A percentile compares a stretch with the other conserved stretches of the same genome.
phyloP scores from a whole-genome alignment of 75 land plant genomes.

The Pinus taeda region DNA sequence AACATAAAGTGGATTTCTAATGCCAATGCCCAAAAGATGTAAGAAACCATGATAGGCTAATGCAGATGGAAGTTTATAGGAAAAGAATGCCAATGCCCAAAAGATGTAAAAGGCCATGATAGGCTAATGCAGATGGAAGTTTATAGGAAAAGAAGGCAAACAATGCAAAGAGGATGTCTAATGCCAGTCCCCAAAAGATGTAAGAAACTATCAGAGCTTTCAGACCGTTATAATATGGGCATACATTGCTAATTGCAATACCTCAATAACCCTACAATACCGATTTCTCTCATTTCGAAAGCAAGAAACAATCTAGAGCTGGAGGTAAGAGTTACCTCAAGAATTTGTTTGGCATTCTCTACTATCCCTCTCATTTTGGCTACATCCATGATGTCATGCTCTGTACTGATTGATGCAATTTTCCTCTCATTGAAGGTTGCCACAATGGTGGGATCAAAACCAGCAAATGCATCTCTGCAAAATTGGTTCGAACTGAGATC shows the following conservation, averaged over 20 bases:
- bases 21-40: not conserved
- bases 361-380: constrained; percentile 81
- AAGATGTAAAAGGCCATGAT: not conserved
- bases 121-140: not conserved
- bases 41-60: not conserved
- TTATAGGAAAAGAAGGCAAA: not conserved
- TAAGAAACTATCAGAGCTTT: not conserved
- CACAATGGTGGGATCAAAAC: constrained; percentile 71
- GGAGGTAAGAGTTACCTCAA: constrained; percentile 39
- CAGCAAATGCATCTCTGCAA: constrained; percentile 61
- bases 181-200: not conserved
- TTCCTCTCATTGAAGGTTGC: constrained; percentile 83
- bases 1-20: no score
- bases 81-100: not conserved
- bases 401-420: constrained; percentile 44
- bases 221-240: not conserved
- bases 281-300: not conserved
- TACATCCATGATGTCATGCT: constrained; percentile 47
- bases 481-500: not conserved
- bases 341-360: constrained; percentile 81
- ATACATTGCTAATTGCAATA: not conserved
- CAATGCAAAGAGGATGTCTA: not conserved
- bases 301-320: not conserved
- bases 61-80: not conserved
- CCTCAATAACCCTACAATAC: not conserved